Base-by-base conservation (phyloP, 192 early-diverging fungal species). In the Blastocladiella britannica region DNA sequence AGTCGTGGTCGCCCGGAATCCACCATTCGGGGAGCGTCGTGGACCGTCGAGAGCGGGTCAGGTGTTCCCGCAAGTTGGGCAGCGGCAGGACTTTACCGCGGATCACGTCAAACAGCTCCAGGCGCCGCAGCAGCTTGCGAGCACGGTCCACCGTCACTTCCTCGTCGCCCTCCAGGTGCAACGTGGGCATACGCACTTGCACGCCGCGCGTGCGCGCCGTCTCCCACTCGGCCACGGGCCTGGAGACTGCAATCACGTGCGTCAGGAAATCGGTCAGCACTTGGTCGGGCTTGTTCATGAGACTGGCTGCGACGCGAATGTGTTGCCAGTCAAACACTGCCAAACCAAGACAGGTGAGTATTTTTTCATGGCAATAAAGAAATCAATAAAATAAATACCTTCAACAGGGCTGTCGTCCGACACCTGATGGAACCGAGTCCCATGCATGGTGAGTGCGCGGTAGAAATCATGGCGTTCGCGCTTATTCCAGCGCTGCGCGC, bases 21-120 rank as follows among this genome's bases (percentile, higher is more conserved):
- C 86, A 88, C 86, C 86, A 88, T 30, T 53, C n/a, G 15, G 77
- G 77, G 28, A 79, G 52, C n/a, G 72, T 72, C 25, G 70, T 72
- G 18, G 74, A 72, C 8, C 73, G 70, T 24, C 72, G 67, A 5
- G 74, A 67, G 9, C 55, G 60, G 23, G 67, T 59, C 29, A 79
- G 64, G 25, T 69, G 62, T 7, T 58, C 62, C 22, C 72, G 66
- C 23, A 79, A 54, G 58, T 74, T 72, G 15, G 37, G 37, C 37
- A 20, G n/a, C 37, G 37, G 37, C 15, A 47, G 4, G 37, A 47
- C 37, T 2, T 47, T 9, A 9, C 2, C n/a, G 37, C 37, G 37
- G 15, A 47, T 4, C 2, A 20, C 15, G 2, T 47, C 37, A 20
- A 47, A 20, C 12, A 47, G n/a, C 37, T 47, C 29, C 55, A 58